These are phyloP conservation scores for Schizosaccharomyces octosporus DNA, from an alignment of 805 yeast genomes.

Conservation along the genomic window DNA sequence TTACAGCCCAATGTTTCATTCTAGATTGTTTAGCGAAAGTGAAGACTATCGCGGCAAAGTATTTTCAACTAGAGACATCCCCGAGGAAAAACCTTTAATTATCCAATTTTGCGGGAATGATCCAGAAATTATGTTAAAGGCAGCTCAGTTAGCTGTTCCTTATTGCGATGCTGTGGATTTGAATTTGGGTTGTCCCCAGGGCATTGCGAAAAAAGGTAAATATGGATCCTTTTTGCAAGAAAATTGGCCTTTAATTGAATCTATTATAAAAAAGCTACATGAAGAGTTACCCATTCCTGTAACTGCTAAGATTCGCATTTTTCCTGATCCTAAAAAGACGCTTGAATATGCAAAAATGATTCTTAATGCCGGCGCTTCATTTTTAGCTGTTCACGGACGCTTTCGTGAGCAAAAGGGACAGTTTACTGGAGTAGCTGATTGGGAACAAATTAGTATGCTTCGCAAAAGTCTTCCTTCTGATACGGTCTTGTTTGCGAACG, in stretches of 20 bases:
- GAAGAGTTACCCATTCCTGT: constrained; percentile 53
- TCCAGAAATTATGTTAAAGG: constrained; percentile 54
- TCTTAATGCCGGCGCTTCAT: constrained; percentile 80
- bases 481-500: constrained; percentile 81
- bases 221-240: constrained; percentile 94
- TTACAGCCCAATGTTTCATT: constrained; percentile 93
- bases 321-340: constrained; percentile 60
- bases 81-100: constrained; percentile 46
- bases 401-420: constrained; percentile 96
- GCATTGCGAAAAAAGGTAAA: constrained; percentile 81
- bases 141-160: constrained; percentile 60
- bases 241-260: constrained; percentile 67
- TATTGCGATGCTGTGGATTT: constrained; percentile 88
- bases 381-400: constrained; percentile 82
- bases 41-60: constrained; percentile 53
- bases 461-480: constrained; percentile 58
- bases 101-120: constrained; percentile 96
- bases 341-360: constrained; percentile 75
- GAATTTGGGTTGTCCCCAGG: constrained; percentile 94
- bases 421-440: constrained; percentile 81
- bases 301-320: constrained; percentile 84
- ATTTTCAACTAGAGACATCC: constrained; percentile 23
- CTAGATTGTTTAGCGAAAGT: constrained; percentile 64
- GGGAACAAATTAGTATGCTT: constrained; percentile 52
- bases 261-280: constrained; percentile 44